These are phyloP conservation scores for Scheffersomyces segobiensis DNA, from an alignment of 1,139 yeast genomes.

Conservation along the genomic window DNA sequence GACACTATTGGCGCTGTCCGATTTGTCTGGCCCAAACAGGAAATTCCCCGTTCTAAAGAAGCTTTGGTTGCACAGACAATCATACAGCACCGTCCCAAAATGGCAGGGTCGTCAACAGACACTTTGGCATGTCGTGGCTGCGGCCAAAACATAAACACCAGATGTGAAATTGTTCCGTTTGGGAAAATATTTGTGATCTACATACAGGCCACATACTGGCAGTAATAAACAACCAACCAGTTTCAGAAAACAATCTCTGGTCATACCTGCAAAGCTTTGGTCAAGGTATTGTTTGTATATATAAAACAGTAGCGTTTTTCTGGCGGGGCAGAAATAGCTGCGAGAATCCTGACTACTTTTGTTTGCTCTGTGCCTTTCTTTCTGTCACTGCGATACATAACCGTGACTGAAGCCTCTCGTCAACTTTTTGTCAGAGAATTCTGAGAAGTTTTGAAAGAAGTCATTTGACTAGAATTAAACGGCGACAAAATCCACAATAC, in stretches of 20 bases:
- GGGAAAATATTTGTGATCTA: background rate
- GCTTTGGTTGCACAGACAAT: background rate
- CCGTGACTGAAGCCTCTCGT: background rate
- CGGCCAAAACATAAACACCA: slow-evolving; percentile 10
- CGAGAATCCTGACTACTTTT: background rate
- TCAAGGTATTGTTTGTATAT: background rate
- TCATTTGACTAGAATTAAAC: background rate
- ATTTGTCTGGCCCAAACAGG: background rate
- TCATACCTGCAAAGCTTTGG: background rate
- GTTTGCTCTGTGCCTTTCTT: background rate
- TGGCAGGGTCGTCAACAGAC: background rate
- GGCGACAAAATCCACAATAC: background rate
- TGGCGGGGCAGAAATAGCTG: background rate
- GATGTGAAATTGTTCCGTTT: background rate
- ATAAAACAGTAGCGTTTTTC: background rate
- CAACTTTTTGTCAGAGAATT: background rate
- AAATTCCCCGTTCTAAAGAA: background rate
- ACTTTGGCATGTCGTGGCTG: background rate
- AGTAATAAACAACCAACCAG: background rate
- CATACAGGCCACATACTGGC: background rate
- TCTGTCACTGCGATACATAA: background rate
- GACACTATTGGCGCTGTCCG: background rate
- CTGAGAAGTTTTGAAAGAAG: too few species aligned
- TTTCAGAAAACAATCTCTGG: background rate
- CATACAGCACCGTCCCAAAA: background rate